phyloP scores from a whole-genome alignment of 169 alveolate species.

The Eimeria praecox region DNA sequence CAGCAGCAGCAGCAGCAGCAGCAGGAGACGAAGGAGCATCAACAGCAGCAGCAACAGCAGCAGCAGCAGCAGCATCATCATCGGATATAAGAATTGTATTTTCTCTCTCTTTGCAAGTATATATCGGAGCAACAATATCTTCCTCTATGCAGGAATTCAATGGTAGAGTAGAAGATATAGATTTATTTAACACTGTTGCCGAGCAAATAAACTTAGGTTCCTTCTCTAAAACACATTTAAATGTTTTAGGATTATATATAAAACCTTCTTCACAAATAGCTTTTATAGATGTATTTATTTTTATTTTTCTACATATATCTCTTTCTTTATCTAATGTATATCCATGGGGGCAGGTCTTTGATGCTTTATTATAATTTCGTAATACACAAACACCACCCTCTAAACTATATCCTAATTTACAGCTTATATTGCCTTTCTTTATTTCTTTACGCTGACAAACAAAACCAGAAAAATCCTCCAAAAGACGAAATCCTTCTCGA shows the following conservation, averaged over 20 bases:
- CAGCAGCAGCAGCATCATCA: not conserved
- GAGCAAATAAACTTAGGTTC: slow-evolving; percentile 45
- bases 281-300: not conserved
- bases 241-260: not conserved
- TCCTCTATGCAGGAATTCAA: not conserved
- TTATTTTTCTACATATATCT: slow-evolving; percentile 18
- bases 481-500: too few relatives aligned
- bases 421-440: too few relatives aligned
- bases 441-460: too few relatives aligned
- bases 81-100: not conserved
- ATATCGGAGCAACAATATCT: not conserved
- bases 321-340: too few relatives aligned
- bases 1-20: slow-evolving; percentile 40
- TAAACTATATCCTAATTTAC: too few relatives aligned
- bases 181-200: not conserved
- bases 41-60: slow-evolving; percentile 22
- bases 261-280: slow-evolving; percentile 53
- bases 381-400: too few relatives aligned
- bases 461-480: too few relatives aligned
- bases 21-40: not conserved
- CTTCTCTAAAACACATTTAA: slow-evolving; percentile 48
- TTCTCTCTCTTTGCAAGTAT: not conserved
- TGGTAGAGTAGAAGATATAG: not conserved
- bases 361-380: too few relatives aligned
- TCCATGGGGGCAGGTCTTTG: too few relatives aligned